These are phyloP conservation scores for Calonectria multiphialidica DNA, from an alignment of 2,329 filamentous ascomycete genomes.

Conservation along the genomic window DNA sequence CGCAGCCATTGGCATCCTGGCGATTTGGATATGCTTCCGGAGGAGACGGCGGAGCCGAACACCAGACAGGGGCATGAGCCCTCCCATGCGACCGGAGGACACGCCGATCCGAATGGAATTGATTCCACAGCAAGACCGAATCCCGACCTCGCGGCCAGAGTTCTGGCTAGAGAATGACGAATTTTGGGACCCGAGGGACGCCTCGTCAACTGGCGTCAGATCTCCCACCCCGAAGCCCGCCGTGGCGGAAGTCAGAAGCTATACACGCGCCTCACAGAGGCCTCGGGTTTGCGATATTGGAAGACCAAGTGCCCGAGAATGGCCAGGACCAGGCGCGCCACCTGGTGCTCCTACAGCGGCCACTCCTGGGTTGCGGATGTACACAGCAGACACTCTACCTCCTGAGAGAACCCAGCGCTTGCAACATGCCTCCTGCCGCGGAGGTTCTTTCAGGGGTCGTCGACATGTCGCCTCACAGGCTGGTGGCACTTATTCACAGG, in stretches of 20 bases:
- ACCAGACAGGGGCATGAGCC: background rate
- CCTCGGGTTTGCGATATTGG: slow-evolving; percentile 39
- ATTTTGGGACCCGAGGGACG: slow-evolving; percentile 33
- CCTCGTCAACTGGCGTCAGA: slow-evolving; percentile 30
- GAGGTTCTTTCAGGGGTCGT: background rate
- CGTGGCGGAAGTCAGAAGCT: slow-evolving; percentile 40
- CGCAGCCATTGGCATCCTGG: background rate
- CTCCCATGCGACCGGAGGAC: background rate
- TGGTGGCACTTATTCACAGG: background rate
- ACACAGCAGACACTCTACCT: slow-evolving; percentile 6
- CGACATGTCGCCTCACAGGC: background rate
- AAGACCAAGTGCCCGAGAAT: slow-evolving; percentile 19
- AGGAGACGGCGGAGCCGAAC: slow-evolving; percentile 16
- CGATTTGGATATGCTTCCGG: slow-evolving; percentile 28
- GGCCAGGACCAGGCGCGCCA: slow-evolving; percentile 7
- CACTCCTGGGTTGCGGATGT: slow-evolving; percentile 5
- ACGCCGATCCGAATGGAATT: slow-evolving; percentile 13
- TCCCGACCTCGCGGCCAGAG: slow-evolving; percentile 16
- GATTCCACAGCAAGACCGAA: slow-evolving; percentile 13
- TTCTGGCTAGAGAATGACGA: slow-evolving; percentile 30
- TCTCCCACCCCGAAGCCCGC: slow-evolving; percentile 41
- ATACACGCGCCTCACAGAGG: slow-evolving; percentile 36
- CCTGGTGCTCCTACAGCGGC: background rate
- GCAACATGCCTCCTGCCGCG: background rate
- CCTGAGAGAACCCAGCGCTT: background rate